Percentiles rank a stretch among this genome's conserved stretches.
These are phyloP conservation scores for Fusarium papillatum DNA, from an alignment of 2,329 filamentous ascomycete genomes.

Conservation along the genomic window DNA sequence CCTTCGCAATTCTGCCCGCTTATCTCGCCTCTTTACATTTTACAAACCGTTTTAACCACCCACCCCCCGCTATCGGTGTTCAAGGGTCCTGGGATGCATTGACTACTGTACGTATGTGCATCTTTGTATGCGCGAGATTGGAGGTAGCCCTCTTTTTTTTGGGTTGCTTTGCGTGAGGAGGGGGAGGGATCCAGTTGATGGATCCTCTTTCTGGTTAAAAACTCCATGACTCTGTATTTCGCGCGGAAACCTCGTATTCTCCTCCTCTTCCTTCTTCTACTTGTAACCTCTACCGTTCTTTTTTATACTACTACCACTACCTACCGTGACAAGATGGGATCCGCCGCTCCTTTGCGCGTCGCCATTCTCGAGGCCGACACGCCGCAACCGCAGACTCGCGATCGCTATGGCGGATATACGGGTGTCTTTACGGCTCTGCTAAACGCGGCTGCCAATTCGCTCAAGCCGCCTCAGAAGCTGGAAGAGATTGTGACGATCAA, in stretches of 20 bases:
- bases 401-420: conserved; percentile 79
- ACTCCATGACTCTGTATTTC: conserved; percentile 14
- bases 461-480: conserved; percentile 57
- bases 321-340: conserved; percentile 25
- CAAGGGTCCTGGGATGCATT: conserved; percentile 16
- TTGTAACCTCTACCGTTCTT: neutral
- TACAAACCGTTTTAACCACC: neutral
- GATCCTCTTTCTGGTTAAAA: neutral
- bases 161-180: neutral
- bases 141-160: neutral
- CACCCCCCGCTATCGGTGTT: conserved; percentile 38
- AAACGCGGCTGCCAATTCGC: conserved; percentile 62
- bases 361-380: conserved; percentile 92
- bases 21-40: conserved; percentile 18
- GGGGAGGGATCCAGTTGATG: neutral
- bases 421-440: conserved; percentile 77
- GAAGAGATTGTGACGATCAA: conserved; percentile 68
- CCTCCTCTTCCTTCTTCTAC: conserved; percentile 4
- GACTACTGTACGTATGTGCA: neutral
- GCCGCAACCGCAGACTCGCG: conserved; percentile 73
- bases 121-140: neutral
- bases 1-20: conserved; percentile 32
- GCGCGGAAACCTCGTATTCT: conserved; percentile 6
- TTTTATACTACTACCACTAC: neutral
- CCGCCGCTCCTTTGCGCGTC: conserved; percentile 73